These are phyloP conservation scores for Scalesia atractyloides DNA, from an alignment of 129 eudicot genomes.

Conservation along the genomic window DNA sequence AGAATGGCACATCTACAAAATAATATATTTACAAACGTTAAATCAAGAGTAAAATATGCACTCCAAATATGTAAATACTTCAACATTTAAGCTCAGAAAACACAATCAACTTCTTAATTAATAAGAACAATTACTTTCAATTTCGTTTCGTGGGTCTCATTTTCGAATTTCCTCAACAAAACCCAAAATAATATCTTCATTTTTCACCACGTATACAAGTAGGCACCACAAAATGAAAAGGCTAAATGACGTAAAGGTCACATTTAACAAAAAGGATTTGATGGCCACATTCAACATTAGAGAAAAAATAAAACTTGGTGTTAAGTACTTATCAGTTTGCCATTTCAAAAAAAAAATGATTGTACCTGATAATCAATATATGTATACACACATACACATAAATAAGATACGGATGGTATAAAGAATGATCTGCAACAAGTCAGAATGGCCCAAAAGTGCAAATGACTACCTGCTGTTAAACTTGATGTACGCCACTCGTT, in stretches of 20 bases:
- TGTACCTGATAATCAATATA: background rate
- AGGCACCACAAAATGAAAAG: slow-evolving; percentile 3
- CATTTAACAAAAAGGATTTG: too few species aligned
- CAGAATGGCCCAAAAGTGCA: background rate
- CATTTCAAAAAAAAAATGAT: background rate
- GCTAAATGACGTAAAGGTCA: background rate
- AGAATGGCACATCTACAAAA: slow-evolving; percentile 78
- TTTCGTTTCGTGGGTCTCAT: background rate
- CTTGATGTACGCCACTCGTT: slow-evolving; percentile 82
- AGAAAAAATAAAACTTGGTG: slow-evolving; percentile 9
- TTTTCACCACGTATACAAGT: background rate
- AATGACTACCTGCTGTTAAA: slow-evolving; percentile 64
- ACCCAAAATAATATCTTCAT: background rate
- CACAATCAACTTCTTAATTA: slow-evolving; percentile 7
- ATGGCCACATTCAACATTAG: background rate
- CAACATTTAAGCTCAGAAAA: slow-evolving; percentile 6
- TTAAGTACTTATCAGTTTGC: background rate
- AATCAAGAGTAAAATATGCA: background rate
- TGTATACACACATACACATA: background rate
- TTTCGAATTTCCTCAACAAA: background rate
- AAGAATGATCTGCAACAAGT: slow-evolving; percentile 5
- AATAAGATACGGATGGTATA: background rate
- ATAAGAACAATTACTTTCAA: background rate
- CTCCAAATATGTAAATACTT: background rate
- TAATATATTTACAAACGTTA: slow-evolving; percentile 12